Base-by-base conservation (phyloP, 345 rosid genomes). In the Excoecaria agallocha region DNA sequence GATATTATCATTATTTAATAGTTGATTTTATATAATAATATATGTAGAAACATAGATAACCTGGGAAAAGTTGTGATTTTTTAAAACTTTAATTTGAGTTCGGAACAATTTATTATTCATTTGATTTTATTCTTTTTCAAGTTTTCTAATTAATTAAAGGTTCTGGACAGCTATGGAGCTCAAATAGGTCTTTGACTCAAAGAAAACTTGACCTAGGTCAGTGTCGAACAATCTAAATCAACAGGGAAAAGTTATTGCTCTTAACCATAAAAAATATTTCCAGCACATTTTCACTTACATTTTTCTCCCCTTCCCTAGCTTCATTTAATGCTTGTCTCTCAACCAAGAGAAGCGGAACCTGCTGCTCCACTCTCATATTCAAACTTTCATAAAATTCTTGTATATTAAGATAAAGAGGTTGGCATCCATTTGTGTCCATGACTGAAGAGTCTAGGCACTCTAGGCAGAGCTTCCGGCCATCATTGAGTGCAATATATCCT, bases 261-360 rank as follows among this genome's bases (percentile, higher is more conserved):
- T 67, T 9, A 39, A 57, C 16, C 3, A 69, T 30, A 61, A n/a
- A 38, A 51, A 64, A 63, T 17, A 19, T 61, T 57, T 50, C 60
- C 37, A 63, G 64, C 1, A 55, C 54, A 49, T 68, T 69, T 76
- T 19, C 16, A 62, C 91, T 89, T 85, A 91, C 99, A 80, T 95
- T 79, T 74, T 86, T 93, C 84, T 95, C 99, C 66, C 98, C 83
- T 48, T 72, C 83, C 69, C 79, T 30, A 64, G 83, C 83, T 52
- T 80, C 83, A 72, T 80, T 80, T 5, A 80, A 54, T 67, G 83
- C 83, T 76, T 76, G 83, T 80, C 83, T 80, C 70, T 80, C 83
- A 57, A 80, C 83, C 59, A 80, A 68, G 37, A 80, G 79, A 7
- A 80, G 68, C 1, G 83, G 83, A 17, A 80, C 83, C 37, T 51